Base-by-base conservation (phyloP, 768 basidiomycete genomes). In the Suillus spraguei region DNA sequence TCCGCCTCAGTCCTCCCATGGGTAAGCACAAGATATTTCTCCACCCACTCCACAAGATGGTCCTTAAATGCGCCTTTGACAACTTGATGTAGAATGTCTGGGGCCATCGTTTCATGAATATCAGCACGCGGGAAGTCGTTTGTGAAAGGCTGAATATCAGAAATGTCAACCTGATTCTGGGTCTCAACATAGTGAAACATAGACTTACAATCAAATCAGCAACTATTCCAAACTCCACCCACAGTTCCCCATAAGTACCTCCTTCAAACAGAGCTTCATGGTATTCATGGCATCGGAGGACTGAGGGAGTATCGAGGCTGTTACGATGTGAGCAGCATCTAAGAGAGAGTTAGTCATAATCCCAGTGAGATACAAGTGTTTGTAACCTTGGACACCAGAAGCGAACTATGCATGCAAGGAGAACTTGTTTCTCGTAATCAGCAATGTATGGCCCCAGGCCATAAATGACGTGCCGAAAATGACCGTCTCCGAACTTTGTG, bases 31-130 rank as follows among this genome's bases (percentile, higher is more conserved):
- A 82, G 60, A 60, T 79, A 81, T 7, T 74, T 64, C 1, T 61
- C 54, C 0, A 77, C 70, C 80, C 82, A 83, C 2, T 64, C 70
- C 0, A 77, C 70, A 2, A 80, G 59, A 58, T 83, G 81, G 53
- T 82, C 76, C 56, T 80, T 79, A 71, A 83, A 80, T 0, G 80
- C 55, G 0, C 83, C 82, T 63, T 84, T 80, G 66, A 82, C 76
- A 0, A 84, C 66, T 66, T 83, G 81, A 63, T 85, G 83, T 4
- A 84, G 75, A 10, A 82, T 41, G 69, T 82, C 71, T 11, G 78
- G 76, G 0, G 77, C 79, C 24, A 83, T 63, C 9, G 60, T 70
- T 0, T 24, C 0, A 64, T 78, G 80, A 44, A 85, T 70, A 28
- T 70, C 59, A 39, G 55, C 33, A 8, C 41, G n/a, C 0, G 63